A percentile compares a stretch with the other conserved stretches of the same genome.
Conservation (phyloP, 352 stramenopile genomes). For the Globisporangium perplexum region DNA sequence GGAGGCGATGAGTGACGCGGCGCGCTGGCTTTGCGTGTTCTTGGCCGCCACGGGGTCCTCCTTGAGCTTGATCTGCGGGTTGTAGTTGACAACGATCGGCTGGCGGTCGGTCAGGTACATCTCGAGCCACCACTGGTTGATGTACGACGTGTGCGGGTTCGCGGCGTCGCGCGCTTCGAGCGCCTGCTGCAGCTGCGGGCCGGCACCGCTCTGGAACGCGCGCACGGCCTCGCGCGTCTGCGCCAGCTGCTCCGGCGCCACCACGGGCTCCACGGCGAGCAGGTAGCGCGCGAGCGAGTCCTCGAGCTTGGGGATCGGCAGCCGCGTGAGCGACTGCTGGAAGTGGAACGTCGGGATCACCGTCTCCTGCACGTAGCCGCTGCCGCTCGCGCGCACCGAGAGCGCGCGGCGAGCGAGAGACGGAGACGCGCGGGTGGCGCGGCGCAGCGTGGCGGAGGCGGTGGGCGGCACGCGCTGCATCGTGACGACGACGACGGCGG, state of each 20-base stretch:
- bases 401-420: slow-evolving; percentile 12
- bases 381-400: slow-evolving; percentile 3
- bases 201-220: slow-evolving; percentile 52
- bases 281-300: slow-evolving; percentile 80
- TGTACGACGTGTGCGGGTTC: slow-evolving; percentile 88
- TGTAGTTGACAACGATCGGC: slow-evolving; percentile 88
- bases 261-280: slow-evolving; percentile 67
- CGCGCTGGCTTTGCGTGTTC: slow-evolving; percentile 79
- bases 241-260: slow-evolving; percentile 41
- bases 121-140: slow-evolving; percentile 91
- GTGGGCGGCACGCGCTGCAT: slow-evolving; percentile 22
- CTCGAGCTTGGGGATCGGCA: slow-evolving; percentile 87
- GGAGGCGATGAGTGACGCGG: slow-evolving; percentile 83
- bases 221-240: slow-evolving; percentile 49
- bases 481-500: neutral
- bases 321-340: slow-evolving; percentile 75
- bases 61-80: slow-evolving; percentile 89
- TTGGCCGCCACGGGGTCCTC: slow-evolving; percentile 75
- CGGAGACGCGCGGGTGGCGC: neutral
- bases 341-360: slow-evolving; percentile 87
- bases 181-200: slow-evolving; percentile 62
- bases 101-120: slow-evolving; percentile 89
- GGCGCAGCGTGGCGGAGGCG: too few relatives aligned
- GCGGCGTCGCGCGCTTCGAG: slow-evolving; percentile 71
- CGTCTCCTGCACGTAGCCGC: slow-evolving; percentile 78